Evolutionary conservation across 495 filamentous ascomycete genomes (phyloP), one percentile per base, ranked within the genome.

Genomic region (Trichoderma reesei): DNA sequence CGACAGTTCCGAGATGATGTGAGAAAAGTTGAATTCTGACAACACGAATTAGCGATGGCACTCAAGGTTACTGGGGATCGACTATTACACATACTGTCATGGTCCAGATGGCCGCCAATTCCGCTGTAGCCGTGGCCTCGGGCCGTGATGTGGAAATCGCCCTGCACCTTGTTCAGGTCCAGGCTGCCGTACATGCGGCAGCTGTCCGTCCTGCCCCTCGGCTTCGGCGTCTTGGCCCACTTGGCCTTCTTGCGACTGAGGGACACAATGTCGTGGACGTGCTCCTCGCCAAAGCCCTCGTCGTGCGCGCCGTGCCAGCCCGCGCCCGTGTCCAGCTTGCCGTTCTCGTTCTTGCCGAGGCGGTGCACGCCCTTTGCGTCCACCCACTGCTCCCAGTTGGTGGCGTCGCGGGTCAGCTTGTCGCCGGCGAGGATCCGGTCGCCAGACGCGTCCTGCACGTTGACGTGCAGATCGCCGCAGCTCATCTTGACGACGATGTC

Each of bases 91-190:
- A 72, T 80, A 96, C 92, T 72, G 5, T 69, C 76, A 72, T 97
- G 94, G 74, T 94, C 90, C 69, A 99, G 76, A 82, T 99, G 95
- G 44, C 84, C 77, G 46, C 83, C 85, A 65, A 84, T 78, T 71
- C 94, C 90, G 68, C 79, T 79, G 75, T 99, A 99, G 10, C 94
- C 94, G 76, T 99, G 95, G 0, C 94, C 94, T 62, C 92, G 75
- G 3, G 95, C 95, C 13, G 93, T 99, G 69, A 99, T 95, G 71
- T 99, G 94, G 71, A 99, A 98, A 75, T 99, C 93, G 0, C 95
- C 94, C 74, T 96, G 92, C 60, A 99, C 94, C 74, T 94, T 96
- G 70, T 98, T 97, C 48, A 92, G 82, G 71, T 94, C 89, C 68
- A 99, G 74, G 65, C 86, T 93, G 1, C 94, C 94, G 71, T 84